Evolutionary conservation across 805 yeast species (phyloP), one percentile per base, ranked within the genome.

Genomic region (Metschnikowia henanensis): DNA sequence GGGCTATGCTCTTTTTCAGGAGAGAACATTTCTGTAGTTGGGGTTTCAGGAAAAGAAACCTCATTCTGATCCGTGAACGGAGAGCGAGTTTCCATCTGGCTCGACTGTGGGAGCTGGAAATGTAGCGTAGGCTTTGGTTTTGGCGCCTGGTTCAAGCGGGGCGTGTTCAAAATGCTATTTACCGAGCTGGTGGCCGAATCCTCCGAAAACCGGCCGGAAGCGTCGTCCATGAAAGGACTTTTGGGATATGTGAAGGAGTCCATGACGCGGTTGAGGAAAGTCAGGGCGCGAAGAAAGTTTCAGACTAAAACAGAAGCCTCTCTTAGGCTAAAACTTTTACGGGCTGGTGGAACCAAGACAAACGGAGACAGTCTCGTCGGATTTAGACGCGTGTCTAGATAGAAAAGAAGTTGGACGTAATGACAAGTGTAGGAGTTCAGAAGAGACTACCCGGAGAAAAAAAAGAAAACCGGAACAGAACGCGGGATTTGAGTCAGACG

Each of bases 1-100:
- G 75, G 68, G 0, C 85, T 72, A 13, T 38, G 42, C 34, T 52
- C 53, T 32, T 31, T 34, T 18, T 48, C 53, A 5, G 33, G 42
- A 6, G 50, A 46, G 17, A 41, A 44, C 43, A 37, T 48, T 37
- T 43, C 41, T 18, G 46, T 42, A 18, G 46, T 18, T 19, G 54
- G 56, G 15, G 56, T 45, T 4, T 45, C 46, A 8, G 52, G 50
- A 5, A 37, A 33, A 16, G 35, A 23, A 5, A 37, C 16, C 9
- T 38, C 46, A 18, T 42, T 18, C 3, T 21, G 35, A 18, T 42
- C 46, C n/a, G 17, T 42, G 41, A 67, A 66, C 2, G 72, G 72
- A 6, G 72, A 67, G 34, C 40, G 32, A 8, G 29, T 16, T 13
- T 35, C 22, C 45, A 25, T 28, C 37, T 29, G 23, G 35, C 38